Evolutionary conservation across 2,329 filamentous ascomycete species (phyloP), one percentile per base, ranked within the genome.

Genomic region (Thielaviopsis euricoi): DNA sequence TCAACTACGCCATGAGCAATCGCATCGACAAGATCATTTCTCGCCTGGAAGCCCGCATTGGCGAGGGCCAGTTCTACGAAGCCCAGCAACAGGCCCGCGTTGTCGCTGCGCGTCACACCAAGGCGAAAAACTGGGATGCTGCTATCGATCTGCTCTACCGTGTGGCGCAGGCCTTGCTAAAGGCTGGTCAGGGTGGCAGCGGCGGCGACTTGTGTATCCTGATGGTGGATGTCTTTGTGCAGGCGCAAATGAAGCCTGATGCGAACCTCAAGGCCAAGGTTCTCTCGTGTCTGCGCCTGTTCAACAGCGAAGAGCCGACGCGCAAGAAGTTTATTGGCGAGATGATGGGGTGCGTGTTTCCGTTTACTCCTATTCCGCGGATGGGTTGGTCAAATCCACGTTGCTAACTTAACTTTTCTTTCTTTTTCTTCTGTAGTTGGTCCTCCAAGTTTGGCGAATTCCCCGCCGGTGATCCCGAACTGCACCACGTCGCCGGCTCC

Each of bases 61-160:
- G 82, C 64, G 89, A 94, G 71, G 91, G 90, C 66, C 85, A 93
- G 69, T 96, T 82, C 78, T 98, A 98, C 75, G 93, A 98, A 79
- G 93, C 93, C 60, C 91, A 97, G 73, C 93, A 98, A 72, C 93
- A 98, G 75, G 88, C 95, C 64, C 89, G 93, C 62, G 90, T 96
- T 57, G 91, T 96, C 64, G 90, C 90, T 61, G 86, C 89, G 46
- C 89, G 94, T 59, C 95, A 98, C 74, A 83, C 91, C 70, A 97
- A 97, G 74, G 79, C 85, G 50, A 75, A 80, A 61, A 91, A 91
- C 77, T 96, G 87, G 79, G 70, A 78, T 64, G 85, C 89, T 13
- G 93, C 94, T 53, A 85, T 89, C 68, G 87, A 95, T 64, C 86
- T 97, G 63, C 79, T 98, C 63, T 85, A 81, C 70, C 85, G 80